Evolutionary conservation across 257 asterid species (phyloP).

Genomic region (Solanum clarkiae): DNA sequence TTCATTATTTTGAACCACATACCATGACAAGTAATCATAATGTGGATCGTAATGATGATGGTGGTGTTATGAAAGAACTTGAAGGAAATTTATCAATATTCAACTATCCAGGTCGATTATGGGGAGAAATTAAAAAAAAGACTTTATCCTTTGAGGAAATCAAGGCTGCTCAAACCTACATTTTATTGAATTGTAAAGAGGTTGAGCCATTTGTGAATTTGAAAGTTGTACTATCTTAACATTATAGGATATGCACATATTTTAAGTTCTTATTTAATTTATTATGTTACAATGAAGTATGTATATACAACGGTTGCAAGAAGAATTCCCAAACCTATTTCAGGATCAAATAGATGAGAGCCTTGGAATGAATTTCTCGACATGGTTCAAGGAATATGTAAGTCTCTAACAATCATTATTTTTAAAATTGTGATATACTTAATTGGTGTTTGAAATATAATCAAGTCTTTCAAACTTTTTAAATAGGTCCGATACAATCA

Average conservation of each 20-base stretch:
- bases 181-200: not conserved
- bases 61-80: not conserved
- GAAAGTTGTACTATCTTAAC: too few species aligned
- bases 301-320: not conserved
- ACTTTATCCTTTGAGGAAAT: not conserved
- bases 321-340: not conserved
- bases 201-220: too few species aligned
- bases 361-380: not conserved
- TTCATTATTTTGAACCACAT: not conserved
- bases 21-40: not conserved
- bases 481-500: not conserved
- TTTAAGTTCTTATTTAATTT: not conserved
- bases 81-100: not conserved
- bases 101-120: not conserved
- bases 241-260: too few species aligned
- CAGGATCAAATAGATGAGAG: not conserved
- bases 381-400: not conserved
- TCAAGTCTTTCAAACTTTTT: not conserved
- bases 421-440: too few species aligned
- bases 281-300: not conserved
- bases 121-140: not conserved
- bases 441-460: too few species aligned
- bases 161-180: not conserved
- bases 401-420: too few species aligned
- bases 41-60: not conserved